Conservation (phyloP, 179 eudicot species). For the Silene vulgaris region DNA sequence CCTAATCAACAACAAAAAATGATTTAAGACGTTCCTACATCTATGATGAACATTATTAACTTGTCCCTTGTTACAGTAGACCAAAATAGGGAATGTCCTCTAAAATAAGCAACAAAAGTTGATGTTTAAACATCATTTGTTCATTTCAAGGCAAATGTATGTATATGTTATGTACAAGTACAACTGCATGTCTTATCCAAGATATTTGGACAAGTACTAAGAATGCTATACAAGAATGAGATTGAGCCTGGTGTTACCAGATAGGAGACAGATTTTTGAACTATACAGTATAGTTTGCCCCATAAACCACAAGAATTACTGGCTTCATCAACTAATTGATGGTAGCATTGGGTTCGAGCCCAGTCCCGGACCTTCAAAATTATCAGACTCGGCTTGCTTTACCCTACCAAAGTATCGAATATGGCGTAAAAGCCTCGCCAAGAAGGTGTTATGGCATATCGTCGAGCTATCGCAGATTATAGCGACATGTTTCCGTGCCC, state of each 20-base stretch:
- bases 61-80: too few relatives aligned
- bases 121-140: neutral
- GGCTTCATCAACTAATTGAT: conserved; percentile 37
- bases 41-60: too few relatives aligned
- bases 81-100: too few relatives aligned
- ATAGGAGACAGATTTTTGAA: neutral
- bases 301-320: conserved; percentile 1
- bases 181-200: conserved; percentile 9
- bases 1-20: too few relatives aligned
- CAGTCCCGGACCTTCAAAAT: conserved; percentile 56
- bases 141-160: neutral
- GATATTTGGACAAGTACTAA: neutral
- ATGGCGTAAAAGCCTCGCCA: conserved; percentile 80
- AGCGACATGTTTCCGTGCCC: conserved; percentile 83
- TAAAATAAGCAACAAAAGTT: too few relatives aligned
- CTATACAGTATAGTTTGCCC: conserved; percentile 13
- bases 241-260: conserved; percentile 1
- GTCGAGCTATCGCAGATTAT: conserved; percentile 86
- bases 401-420: conserved; percentile 76
- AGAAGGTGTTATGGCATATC: conserved; percentile 78
- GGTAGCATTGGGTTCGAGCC: conserved; percentile 71
- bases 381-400: conserved; percentile 74
- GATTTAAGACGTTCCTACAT: too few relatives aligned
- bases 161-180: conserved; percentile 22
- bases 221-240: conserved; percentile 17